These are phyloP conservation scores for Solanum chilense DNA, from an alignment of 257 asterid species.

Conservation along the genomic window DNA sequence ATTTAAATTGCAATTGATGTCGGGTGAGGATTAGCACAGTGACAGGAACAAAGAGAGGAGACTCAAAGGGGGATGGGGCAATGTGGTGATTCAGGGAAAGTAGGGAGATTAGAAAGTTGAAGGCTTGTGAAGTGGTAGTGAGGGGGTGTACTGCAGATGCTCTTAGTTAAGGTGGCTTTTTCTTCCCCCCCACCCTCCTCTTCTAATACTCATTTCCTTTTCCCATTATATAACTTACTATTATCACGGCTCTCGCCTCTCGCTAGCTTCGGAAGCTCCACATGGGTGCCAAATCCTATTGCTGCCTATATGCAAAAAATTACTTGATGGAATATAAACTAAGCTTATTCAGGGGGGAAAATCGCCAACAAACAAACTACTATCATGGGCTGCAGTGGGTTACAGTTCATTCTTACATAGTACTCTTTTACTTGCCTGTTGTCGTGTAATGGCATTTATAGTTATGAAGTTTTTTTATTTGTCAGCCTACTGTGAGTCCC, in stretches of 20 bases:
- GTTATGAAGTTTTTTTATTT: background rate
- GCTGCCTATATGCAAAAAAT: background rate
- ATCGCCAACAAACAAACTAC: background rate
- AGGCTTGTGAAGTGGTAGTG: background rate
- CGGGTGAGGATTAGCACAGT: background rate
- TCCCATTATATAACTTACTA: background rate
- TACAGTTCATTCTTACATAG: background rate
- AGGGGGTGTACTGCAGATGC: background rate
- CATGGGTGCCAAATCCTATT: background rate
- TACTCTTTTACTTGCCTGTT: background rate
- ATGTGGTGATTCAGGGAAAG: background rate
- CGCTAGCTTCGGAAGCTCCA: background rate
- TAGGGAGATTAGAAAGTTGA: background rate
- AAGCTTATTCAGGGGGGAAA: background rate
- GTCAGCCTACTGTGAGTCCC: conserved; percentile 65
- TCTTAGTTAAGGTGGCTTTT: background rate
- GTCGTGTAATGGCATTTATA: background rate
- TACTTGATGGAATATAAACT: background rate
- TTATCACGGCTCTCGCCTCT: background rate
- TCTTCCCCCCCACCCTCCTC: rapidly evolving
- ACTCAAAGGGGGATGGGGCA: background rate
- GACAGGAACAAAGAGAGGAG: background rate
- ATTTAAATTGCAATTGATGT: background rate
- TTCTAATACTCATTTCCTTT: background rate
- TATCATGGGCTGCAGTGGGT: background rate